These are phyloP conservation scores for Rheum nobile DNA, from an alignment of 148 eudicot genomes.

Conservation along the genomic window DNA sequence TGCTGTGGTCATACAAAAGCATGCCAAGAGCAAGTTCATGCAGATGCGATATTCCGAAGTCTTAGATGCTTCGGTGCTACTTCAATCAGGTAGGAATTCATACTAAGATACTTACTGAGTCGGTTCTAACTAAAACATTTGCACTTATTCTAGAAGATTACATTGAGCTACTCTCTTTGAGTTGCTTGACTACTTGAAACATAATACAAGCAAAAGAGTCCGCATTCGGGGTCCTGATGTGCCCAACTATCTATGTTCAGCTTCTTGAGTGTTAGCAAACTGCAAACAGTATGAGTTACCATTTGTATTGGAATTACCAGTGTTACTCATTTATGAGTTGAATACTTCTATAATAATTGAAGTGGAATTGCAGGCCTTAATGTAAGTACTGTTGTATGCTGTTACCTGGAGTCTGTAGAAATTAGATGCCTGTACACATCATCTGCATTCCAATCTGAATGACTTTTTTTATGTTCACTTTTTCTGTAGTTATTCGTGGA, in stretches of 20 bases:
- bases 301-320: no score
- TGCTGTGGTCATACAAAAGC: conserved; percentile 68
- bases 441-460: not conserved
- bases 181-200: not conserved
- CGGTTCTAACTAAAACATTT: not conserved
- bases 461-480: not conserved
- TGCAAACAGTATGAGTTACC: not conserved
- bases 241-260: not conserved
- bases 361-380: not conserved
- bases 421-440: not conserved
- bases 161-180: not conserved
- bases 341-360: not conserved
- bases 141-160: not conserved
- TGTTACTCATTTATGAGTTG: no score
- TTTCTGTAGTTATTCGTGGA: conserved; percentile 65
- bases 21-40: conserved; percentile 29
- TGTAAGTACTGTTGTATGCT: not conserved
- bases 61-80: conserved; percentile 37
- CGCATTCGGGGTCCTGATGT: not conserved
- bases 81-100: conserved; percentile 58
- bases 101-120: not conserved
- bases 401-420: not conserved
- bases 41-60: conserved; percentile 38
- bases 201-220: not conserved
- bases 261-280: not conserved